A percentile compares a stretch with the other conserved stretches of the same genome.
These are phyloP conservation scores for Zasmidium citrigriseum DNA, from an alignment of 2,329 filamentous ascomycete genomes.

Conservation along the genomic window DNA sequence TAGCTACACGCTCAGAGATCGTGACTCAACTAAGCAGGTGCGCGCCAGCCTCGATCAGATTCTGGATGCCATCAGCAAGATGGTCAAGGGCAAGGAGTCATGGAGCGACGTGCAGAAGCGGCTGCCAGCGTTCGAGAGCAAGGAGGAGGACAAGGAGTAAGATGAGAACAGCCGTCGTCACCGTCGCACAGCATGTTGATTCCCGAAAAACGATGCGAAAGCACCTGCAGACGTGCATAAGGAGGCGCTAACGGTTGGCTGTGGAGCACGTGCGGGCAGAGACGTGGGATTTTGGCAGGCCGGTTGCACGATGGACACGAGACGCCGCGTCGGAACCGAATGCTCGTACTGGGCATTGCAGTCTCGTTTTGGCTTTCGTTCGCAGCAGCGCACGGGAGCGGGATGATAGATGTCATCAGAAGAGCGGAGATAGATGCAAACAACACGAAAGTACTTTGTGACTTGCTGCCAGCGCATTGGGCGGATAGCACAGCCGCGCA, in stretches of 20 bases:
- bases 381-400: constrained; percentile 1
- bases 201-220: constrained; percentile 18
- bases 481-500: background rate
- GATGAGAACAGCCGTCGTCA: background rate
- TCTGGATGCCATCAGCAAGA: constrained; percentile 67
- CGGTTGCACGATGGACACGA: constrained; percentile 7
- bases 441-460: background rate
- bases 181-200: constrained; percentile 17
- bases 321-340: background rate
- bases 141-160: constrained; percentile 55
- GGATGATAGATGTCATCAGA: background rate
- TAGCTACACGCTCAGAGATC: constrained; percentile 83
- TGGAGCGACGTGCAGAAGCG: constrained; percentile 74
- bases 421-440: constrained; percentile 4
- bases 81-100: constrained; percentile 63
- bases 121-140: constrained; percentile 81
- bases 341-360: background rate
- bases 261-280: constrained; percentile 5
- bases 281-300: constrained; percentile 12
- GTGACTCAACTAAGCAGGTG: constrained; percentile 88
- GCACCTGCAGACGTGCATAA: constrained; percentile 9
- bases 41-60: constrained; percentile 80
- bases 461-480: constrained; percentile 4
- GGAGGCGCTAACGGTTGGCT: constrained; percentile 6
- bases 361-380: background rate